Evolutionary conservation across 345 rosid species (phyloP), one percentile per base, ranked within the genome.

Genomic region (Microthlaspi erraticum): DNA sequence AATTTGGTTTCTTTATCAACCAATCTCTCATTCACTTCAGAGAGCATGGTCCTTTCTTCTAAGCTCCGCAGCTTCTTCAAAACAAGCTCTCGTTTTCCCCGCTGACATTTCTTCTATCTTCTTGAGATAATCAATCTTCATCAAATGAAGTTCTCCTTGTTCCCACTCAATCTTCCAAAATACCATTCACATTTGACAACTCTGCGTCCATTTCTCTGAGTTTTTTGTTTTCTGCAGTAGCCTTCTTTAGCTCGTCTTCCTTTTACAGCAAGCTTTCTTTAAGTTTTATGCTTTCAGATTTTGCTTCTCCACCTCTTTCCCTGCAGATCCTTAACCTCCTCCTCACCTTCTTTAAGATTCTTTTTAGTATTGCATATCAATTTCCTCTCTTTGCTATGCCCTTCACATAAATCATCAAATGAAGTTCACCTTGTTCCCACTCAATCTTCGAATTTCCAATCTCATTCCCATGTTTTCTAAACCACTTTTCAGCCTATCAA

Each of bases 311-410:
- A 60, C 85, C 82, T 61, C 87, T 68, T 79, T 83, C 93, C 23
- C 73, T 83, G 92, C 77, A 90, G 62, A 66, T 80, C 74, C 73
- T 85, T 68, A 64, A 83, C 85, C 80, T 90, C 97, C 55, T 81
- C 80, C 81, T 88, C 92, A 39, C 80, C 86, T 75, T 87, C 84
- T 79, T 85, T 77, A 36, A 87, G 75, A 74, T 83, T 81, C 75
- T n/a, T n/a, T 18, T 76, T 71, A 93, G n/a, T n/a, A n/a, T n/a
- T n/a, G n/a, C n/a, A n/a, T n/a, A 20, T 1, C 23, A 20, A 75
- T 75, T 73, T 81, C 45, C 78, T 80, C 71, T 88, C 75, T 79
- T 85, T 79, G 65, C 85, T 82, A 39, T 85, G 23, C 23, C 2
- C 23, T 20, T 20, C 23, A 20, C 23, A 20, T 20, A 20, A 2